Conservation (phyloP, 2,329 filamentous ascomycete species). For the Thermoascus crustaceus region DNA sequence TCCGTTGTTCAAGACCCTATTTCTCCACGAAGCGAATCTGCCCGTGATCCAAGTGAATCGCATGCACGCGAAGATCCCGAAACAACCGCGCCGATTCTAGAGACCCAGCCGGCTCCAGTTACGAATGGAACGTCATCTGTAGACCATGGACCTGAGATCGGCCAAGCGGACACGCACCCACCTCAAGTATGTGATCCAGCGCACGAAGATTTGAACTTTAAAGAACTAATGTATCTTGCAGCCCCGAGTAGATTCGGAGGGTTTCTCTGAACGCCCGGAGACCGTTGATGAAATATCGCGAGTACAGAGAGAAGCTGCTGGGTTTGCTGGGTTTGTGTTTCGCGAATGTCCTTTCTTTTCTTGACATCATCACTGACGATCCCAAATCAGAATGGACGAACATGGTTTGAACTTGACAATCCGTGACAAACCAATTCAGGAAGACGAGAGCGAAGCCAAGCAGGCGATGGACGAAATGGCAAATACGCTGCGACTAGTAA, state of each 20-base stretch:
- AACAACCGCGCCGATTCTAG: slow-evolving; percentile 14
- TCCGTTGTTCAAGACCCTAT: slow-evolving; percentile 18
- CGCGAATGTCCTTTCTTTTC: too few relatives aligned
- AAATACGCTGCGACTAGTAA: slow-evolving; percentile 39
- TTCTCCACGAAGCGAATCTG: slow-evolving; percentile 11
- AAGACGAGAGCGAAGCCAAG: slow-evolving; percentile 43
- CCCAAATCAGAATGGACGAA: slow-evolving; percentile 30
- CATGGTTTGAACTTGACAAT: slow-evolving; percentile 40
- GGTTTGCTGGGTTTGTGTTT: slow-evolving; percentile 18
- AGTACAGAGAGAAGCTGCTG: slow-evolving; percentile 37
- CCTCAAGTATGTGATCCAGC: slow-evolving; percentile 15
- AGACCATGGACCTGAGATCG: slow-evolving; percentile 12
- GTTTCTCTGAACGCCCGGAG: slow-evolving; percentile 32
- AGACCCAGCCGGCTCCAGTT: slow-evolving; percentile 12
- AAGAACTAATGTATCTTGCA: slow-evolving; percentile 11
- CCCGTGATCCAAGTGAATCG: slow-evolving; percentile 19
- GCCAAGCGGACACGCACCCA: slow-evolving; percentile 15
- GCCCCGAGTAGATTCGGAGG: slow-evolving; percentile 32
- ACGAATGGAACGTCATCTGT: slow-evolving; percentile 21
- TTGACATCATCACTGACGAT: slow-evolving; percentile 13
- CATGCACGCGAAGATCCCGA: slow-evolving; percentile 16
- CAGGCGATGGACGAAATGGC: slow-evolving; percentile 42
- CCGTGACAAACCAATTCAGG: slow-evolving; percentile 41
- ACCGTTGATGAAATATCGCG: slow-evolving; percentile 38
- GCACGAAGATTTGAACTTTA: not conserved